phyloP scores from a whole-genome alignment of 179 eudicot species.

The Patellifolia procumbens region DNA sequence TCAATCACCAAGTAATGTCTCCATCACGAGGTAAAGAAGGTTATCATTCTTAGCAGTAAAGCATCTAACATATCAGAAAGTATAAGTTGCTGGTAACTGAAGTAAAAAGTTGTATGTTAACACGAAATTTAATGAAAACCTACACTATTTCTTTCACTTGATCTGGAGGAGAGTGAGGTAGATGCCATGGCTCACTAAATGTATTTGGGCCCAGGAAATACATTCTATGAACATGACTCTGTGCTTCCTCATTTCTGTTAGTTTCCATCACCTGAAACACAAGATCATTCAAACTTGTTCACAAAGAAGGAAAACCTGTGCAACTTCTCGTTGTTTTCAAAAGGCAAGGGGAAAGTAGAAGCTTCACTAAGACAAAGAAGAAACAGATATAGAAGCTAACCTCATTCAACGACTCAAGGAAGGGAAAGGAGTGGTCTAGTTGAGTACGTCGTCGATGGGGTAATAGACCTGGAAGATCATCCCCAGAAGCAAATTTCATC shows the following conservation, averaged over 20 bases:
- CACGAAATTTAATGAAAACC: conserved; percentile 28
- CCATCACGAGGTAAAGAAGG: neutral
- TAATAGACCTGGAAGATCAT: conserved; percentile 65
- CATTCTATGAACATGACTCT: conserved; percentile 90
- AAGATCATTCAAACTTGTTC: conserved; percentile 2
- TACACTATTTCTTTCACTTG: conserved; percentile 94
- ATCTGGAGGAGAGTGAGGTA: conserved; percentile 88
- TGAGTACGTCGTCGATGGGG: conserved; percentile 69
- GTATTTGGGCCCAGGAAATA: conserved; percentile 90
- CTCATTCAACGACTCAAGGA: conserved; percentile 94
- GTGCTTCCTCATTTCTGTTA: conserved; percentile 82
- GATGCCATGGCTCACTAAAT: conserved; percentile 98
- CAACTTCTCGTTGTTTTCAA: conserved; percentile 6
- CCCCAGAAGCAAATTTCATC: conserved; percentile 72
- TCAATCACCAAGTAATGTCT: neutral
- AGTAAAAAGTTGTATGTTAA: conserved; percentile 8
- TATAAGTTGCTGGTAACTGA: neutral
- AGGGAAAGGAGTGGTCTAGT: conserved; percentile 89
- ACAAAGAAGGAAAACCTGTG: neutral
- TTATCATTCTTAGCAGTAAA: neutral
- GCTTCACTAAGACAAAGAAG: conserved; percentile 13
- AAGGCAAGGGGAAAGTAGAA: neutral
- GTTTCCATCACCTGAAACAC: conserved; percentile 84
- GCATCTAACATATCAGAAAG: neutral
- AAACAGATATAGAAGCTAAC: conserved; percentile 36